Evolutionary conservation across 1,284 basidiomycete genomes (phyloP).

Genomic region (Jaminaea rosea): DNA sequence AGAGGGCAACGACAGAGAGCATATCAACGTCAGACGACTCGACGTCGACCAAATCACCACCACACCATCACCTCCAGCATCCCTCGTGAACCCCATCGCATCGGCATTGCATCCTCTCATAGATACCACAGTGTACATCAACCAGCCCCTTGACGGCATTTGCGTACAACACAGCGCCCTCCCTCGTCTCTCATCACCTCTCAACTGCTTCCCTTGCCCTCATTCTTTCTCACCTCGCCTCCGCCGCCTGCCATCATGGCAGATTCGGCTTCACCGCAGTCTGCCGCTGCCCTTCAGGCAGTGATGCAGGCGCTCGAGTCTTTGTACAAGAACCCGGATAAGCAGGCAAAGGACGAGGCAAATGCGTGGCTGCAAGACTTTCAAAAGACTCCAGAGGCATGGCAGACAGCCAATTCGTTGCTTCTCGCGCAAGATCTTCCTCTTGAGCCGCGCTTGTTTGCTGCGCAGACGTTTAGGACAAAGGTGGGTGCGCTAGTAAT

Average conservation of each 20-base stretch:
- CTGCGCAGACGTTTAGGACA: slow-evolving; percentile 88
- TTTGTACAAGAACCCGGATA: slow-evolving; percentile 62
- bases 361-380: slow-evolving; percentile 49
- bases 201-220: too few species aligned
- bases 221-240: not conserved
- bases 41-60: too few species aligned
- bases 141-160: too few species aligned
- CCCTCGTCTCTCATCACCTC: too few species aligned
- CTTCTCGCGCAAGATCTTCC: slow-evolving; percentile 72
- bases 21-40: too few species aligned
- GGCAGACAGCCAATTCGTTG: slow-evolving; percentile 85
- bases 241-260: not conserved
- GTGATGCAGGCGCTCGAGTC: slow-evolving; percentile 52
- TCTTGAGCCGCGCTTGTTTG: slow-evolving; percentile 76
- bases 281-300: slow-evolving; percentile 24
- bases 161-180: too few species aligned
- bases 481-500: slow-evolving; percentile 72
- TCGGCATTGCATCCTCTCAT: not conserved
- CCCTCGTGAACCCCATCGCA: too few species aligned
- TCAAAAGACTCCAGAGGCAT: slow-evolving; percentile 64
- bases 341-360: slow-evolving; percentile 62
- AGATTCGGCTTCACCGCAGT: slow-evolving; percentile 4
- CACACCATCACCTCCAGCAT: too few species aligned
- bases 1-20: too few species aligned
- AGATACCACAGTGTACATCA: too few species aligned